Base-by-base conservation (phyloP, 2,329 filamentous ascomycete species). In the Dichotomopilus funicola region DNA sequence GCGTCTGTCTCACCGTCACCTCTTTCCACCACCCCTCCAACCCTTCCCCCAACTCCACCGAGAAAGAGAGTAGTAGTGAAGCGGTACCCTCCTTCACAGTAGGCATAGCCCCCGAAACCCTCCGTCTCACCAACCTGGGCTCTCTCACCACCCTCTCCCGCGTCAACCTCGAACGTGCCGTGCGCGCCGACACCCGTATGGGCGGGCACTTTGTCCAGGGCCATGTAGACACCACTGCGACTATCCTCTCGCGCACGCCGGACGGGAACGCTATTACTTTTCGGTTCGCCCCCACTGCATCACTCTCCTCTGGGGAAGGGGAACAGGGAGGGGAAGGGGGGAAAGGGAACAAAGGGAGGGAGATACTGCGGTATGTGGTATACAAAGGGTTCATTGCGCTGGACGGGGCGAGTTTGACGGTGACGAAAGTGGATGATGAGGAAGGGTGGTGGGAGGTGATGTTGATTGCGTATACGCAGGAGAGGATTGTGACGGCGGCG, bases 151-250 rank as follows among this genome's bases (percentile, higher is more conserved):
- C 82, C 58, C 77, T 77, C 43, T 87, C 85, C 58, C 77, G 75
- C 27, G 91, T 97, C 62, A 99, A 99, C 72, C 86, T 99, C 52
- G 94, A 99, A 77, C 86, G 94, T 12, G 92, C 94, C 3, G 91
- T 99, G 53, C 87, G 88, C 13, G 90, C 91, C 4, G 83, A 88
- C 65, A 96, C 92, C 46, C 89, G 94, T 54, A 97, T 99, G 90
- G 94, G 95, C 47, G 94, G 94, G 0, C 94, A 99, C 74, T 96
- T 97, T 66, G 92, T 97, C 36, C 95, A 99, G 74, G 94, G 94
- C 42, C 94, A 99, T 71, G 92, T 99, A 58, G 95, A 99, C 72
- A 92, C 90, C 9, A 84, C 87, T 41, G 94, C 92, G 0, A 81
- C 80, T 44, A 88, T 99, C 58, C 68, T 86, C 41, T 80, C 81